Evolutionary conservation across 805 yeast genomes (phyloP), one percentile per base, ranked within the genome.

Genomic region (Candida chilensis): DNA sequence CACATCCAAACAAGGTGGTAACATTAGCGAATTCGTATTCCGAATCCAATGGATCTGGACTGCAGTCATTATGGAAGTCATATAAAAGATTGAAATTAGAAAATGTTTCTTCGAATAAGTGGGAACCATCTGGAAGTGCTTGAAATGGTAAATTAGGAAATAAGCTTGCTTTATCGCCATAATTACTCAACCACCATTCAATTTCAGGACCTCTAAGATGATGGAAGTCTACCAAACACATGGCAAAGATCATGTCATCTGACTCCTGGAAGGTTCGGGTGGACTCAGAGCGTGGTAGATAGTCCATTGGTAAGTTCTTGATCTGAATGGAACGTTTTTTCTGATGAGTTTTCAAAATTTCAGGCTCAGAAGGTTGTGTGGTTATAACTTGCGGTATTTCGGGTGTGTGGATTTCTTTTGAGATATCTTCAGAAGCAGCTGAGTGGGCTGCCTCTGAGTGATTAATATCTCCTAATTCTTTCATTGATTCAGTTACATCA

Each of bases 81-180:
- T 75, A 83, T 5, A 81, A 67, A 27, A 90, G 58, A 16, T 95
- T 88, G 56, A 90, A 90, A 48, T 85, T 85, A 16, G 95, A 79
- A 47, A 88, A 86, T 1, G 95, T 87, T 52, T 92, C 97, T 48
- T 87, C 94, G 48, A 78, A 90, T 15, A 88, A 67, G 51, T 92
- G 98, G 2, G 94, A 79, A 4, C 97, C 97, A 54, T 92, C 98
- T 0, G 98, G 97, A 15, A 92, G 59, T 2, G 96, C 94, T 49
- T 88, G 96, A 47, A 92, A 92, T 3, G 98, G 94, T 25, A 92
- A 55, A 45, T 79, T 76, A 8, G 92, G 87, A 88, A 96, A 92
- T 13, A 81, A 56, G 16, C 16, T 10, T 8, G 37, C 32, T 10
- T 39, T 39, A 31, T 56, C 51, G 26, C 57, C 55, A 35, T 59